Evolutionary conservation across 352 stramenopile species (phyloP).

Genomic region (Lagenidium sp.): DNA sequence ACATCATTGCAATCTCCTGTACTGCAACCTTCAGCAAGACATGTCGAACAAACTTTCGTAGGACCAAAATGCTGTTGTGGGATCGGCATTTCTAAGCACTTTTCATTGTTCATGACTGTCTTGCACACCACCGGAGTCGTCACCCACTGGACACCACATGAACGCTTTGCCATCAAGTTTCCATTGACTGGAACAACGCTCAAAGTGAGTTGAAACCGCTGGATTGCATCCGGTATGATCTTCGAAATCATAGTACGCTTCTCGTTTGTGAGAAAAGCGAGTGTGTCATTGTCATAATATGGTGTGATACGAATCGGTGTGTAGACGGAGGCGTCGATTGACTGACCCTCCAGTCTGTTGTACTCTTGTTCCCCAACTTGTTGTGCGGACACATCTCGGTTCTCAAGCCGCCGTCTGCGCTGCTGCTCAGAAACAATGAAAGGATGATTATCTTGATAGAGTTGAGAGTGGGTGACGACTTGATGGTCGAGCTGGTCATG

Average conservation of each 20-base stretch:
- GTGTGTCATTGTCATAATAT: conserved; percentile 48
- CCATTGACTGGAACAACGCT: conserved; percentile 55
- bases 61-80: conserved; percentile 48
- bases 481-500: conserved; percentile 18
- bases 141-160: conserved; percentile 43
- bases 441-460: conserved; percentile 11
- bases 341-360: conserved; percentile 19
- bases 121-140: conserved; percentile 51
- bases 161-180: conserved; percentile 48
- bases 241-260: conserved; percentile 33
- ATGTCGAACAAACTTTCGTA: conserved; percentile 32
- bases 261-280: conserved; percentile 20
- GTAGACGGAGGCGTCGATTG: conserved; percentile 16
- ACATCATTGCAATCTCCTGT: conserved; percentile 29
- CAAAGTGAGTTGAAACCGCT: conserved; percentile 36
- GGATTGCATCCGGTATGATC: conserved; percentile 61
- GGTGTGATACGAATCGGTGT: conserved; percentile 51
- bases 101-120: conserved; percentile 34
- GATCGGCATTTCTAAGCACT: conserved; percentile 70
- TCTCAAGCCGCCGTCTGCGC: conserved; percentile 2
- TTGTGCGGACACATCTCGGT: background rate
- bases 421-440: conserved; percentile 11
- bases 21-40: conserved; percentile 25
- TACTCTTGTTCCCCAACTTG: conserved; percentile 21
- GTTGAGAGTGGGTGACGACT: background rate